These are phyloP conservation scores for Pseudonitzschia multiseries DNA, from an alignment of 108 stramenopile species.

Conservation along the genomic window DNA sequence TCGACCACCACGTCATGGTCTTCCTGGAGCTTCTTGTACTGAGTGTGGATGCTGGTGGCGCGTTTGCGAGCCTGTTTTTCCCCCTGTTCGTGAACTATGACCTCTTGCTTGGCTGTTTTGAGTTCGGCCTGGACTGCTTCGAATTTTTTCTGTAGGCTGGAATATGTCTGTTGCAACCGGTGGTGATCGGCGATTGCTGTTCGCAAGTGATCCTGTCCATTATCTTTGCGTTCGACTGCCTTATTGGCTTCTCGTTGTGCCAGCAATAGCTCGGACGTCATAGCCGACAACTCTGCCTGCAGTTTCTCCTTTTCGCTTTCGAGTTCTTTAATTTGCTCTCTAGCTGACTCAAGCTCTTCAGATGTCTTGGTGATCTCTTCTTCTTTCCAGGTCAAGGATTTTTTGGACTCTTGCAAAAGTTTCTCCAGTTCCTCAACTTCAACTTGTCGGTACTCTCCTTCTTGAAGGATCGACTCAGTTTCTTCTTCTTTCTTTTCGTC, in stretches of 20 bases:
- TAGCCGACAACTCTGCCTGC: background rate
- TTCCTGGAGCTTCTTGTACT: conserved; percentile 32
- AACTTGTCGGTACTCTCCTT: background rate
- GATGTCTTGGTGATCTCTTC: conserved; percentile 17
- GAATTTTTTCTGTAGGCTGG: conserved; percentile 5
- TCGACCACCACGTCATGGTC: conserved; percentile 22
- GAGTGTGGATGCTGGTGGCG: conserved; percentile 6
- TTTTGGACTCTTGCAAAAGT: conserved; percentile 15
- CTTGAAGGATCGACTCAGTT: background rate
- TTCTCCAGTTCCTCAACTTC: conserved; percentile 9
- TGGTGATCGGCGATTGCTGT: conserved; percentile 21
- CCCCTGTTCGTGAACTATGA: conserved; percentile 14
- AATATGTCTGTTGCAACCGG: conserved; percentile 19
- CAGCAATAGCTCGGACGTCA: conserved; percentile 13
- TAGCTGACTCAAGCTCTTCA: conserved; percentile 17
- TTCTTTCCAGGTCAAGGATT: conserved; percentile 24
- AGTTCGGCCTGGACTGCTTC: conserved; percentile 9
- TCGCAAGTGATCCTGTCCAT: conserved; percentile 22
- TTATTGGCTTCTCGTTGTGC: conserved; percentile 24
- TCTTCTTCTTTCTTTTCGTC: conserved; percentile 8
- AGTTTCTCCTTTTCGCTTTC: conserved; percentile 22
- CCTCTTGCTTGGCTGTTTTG: conserved; percentile 21
- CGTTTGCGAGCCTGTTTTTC: conserved; percentile 26
- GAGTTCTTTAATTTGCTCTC: conserved; percentile 16
- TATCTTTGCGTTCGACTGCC: conserved; percentile 22